Base-by-base conservation (phyloP, 441 rosid species). In the Populus hybrid region DNA sequence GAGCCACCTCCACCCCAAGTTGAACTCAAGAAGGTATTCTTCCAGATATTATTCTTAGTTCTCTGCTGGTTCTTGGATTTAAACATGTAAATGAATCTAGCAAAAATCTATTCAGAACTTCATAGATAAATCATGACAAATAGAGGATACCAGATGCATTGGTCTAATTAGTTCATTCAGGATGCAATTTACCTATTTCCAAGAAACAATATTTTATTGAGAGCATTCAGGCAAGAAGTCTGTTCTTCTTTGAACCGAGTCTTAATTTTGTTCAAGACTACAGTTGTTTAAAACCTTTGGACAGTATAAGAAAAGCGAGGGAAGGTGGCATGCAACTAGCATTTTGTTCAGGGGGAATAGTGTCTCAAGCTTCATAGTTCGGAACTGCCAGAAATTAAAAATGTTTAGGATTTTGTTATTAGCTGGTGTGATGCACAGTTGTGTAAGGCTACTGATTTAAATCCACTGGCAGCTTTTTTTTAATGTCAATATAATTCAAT, bases 1-100 rank as follows among this genome's bases (percentile, higher is more conserved):
- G 98, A 93, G 75, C 87, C 85, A 3, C 97, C 98, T 82, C 98
- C 99, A 34, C 95, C 93, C 0, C 92, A 91, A 87, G 81, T 79
- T 40, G 94, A 93, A 85, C 89, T 85, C 63, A 94, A 92, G 87
- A 97, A 97, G 99, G 99, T 97, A 90, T 68, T 18, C 8, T 42
- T 0, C 67, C 42, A 23, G 69, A 46, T 73, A 65, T 71, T 69
- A 77, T 80, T 50, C 66, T 8, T 24, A 35, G 40, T 35, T 28
- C 3, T 66, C n/a, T 24, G 4, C 11, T 26, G 32, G 50, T 72
- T 67, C 36, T 66, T 72, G 8, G 8, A 72, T 46, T 72, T 35
- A 4, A 32, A 67, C 38, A 72, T 46, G 42, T 50, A 67, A 42
- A 50, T 7, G 38, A 21, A 72, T 24, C 67, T 72, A 36, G 63